phyloP scores from a whole-genome alignment of 345 rosid species.

The Populus simonii region DNA sequence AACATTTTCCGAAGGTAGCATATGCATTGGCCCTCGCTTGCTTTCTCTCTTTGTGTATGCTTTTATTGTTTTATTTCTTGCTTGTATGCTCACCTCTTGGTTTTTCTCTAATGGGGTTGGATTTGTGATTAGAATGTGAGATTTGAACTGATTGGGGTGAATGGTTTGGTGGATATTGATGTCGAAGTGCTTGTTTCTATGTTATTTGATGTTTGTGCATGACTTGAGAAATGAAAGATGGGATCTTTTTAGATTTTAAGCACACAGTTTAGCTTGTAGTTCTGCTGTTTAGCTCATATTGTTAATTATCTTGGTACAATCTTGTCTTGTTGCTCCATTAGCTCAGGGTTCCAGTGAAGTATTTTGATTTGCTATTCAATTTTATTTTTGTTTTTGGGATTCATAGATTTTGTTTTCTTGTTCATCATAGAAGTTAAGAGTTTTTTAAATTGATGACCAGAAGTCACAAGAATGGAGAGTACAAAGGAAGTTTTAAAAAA shows the following conservation, averaged over 20 bases:
- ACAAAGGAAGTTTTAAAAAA: background rate
- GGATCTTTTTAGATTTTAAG: background rate
- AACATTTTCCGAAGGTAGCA: conserved; percentile 19
- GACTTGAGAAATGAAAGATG: background rate
- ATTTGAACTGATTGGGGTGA: background rate
- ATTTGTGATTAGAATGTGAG: conserved; percentile 5
- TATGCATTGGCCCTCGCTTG: background rate
- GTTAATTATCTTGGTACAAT: background rate
- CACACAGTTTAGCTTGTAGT: background rate
- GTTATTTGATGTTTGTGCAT: background rate
- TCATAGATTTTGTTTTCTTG: background rate
- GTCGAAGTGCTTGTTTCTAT: background rate
- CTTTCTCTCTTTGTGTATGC: conserved; percentile 8
- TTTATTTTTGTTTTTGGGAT: background rate
- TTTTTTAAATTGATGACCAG: background rate
- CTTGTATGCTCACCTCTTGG: background rate
- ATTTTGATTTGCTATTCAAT: background rate
- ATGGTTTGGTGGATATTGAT: background rate
- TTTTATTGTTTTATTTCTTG: background rate
- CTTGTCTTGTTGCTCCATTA: background rate
- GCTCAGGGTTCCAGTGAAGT: background rate
- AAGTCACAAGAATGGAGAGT: background rate
- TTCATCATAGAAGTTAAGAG: background rate
- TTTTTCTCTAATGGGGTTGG: conserved; percentile 11
- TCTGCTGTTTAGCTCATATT: background rate